Evolutionary conservation across 345 rosid genomes (phyloP).

Genomic region (Syzygium oleosum): DNA sequence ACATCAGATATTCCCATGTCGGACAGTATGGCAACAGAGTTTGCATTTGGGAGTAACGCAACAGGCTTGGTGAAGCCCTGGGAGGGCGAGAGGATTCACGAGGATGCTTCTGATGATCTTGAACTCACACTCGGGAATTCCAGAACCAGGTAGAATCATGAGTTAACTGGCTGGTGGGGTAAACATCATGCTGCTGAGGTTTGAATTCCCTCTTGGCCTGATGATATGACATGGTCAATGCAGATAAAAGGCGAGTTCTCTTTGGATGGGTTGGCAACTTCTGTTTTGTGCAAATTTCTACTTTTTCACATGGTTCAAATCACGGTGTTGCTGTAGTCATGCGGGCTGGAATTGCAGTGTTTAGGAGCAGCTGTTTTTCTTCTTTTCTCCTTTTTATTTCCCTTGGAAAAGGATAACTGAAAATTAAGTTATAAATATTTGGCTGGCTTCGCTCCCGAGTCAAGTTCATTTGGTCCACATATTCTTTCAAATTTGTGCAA

Average conservation of each 20-base stretch:
- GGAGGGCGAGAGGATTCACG: conserved; percentile 99
- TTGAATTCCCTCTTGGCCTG: not conserved
- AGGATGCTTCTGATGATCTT: conserved; percentile 87
- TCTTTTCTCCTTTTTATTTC: not conserved
- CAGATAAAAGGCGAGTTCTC: not conserved
- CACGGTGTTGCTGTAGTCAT: conserved; percentile 14
- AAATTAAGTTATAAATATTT: conserved; percentile 26
- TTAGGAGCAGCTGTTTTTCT: conserved; percentile 14
- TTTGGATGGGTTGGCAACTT: conserved; percentile 5
- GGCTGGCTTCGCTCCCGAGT: conserved; percentile 15
- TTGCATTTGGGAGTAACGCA: conserved; percentile 73
- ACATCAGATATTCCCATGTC: conserved; percentile 80
- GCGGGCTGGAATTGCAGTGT: conserved; percentile 27
- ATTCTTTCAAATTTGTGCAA: not conserved
- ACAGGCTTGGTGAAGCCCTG: conserved; percentile 87
- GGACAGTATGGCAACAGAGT: conserved; percentile 76
- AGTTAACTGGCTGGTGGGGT: not conserved
- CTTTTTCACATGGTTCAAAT: conserved; percentile 5
- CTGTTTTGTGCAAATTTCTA: conserved; percentile 1
- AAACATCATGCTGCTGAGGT: not conserved
- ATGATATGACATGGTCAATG: not conserved
- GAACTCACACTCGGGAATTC: conserved; percentile 96
- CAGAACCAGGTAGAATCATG: conserved; percentile 40
- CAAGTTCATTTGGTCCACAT: conserved; percentile 6
- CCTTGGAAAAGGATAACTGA: not conserved